Percentiles rank a stretch among this genome's conserved stretches.
These are phyloP conservation scores for Verruconis gallopava DNA, from an alignment of 2,329 filamentous ascomycete species.

Conservation along the genomic window DNA sequence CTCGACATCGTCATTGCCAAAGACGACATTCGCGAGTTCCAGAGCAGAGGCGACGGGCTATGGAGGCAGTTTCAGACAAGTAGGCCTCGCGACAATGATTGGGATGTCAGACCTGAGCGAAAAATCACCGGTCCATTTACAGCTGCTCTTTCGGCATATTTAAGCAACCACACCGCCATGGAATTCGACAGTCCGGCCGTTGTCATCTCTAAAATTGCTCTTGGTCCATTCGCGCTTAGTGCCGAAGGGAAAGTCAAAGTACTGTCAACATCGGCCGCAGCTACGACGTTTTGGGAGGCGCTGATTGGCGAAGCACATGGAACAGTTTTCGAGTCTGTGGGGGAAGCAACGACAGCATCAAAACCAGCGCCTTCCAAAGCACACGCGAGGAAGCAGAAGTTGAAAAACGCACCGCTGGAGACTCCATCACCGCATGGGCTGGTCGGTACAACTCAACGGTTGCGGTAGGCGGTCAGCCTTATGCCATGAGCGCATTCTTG, in stretches of 20 bases:
- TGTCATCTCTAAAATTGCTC: constrained; percentile 6
- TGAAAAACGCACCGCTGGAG: constrained; percentile 12
- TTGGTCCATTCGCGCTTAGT: constrained; percentile 7
- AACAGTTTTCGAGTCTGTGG: constrained; percentile 14
- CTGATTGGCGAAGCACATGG: constrained; percentile 7
- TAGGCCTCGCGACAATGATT: not conserved
- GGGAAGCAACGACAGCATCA: constrained; percentile 6
- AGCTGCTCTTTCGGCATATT: constrained; percentile 6
- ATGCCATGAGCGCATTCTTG: too few species aligned
- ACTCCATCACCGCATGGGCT: constrained; percentile 16
- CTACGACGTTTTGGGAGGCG: constrained; percentile 5
- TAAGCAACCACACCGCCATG: constrained; percentile 10
- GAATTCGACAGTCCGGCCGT: constrained; percentile 5
- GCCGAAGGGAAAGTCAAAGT: constrained; percentile 10
- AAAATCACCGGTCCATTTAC: constrained; percentile 10
- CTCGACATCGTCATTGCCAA: constrained; percentile 8
- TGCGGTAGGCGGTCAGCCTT: too few species aligned
- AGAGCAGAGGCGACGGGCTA: constrained; percentile 1
- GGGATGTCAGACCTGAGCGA: not conserved
- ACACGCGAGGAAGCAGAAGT: constrained; percentile 14
- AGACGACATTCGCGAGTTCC: constrained; percentile 9
- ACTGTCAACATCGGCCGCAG: not conserved
- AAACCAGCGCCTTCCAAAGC: constrained; percentile 14
- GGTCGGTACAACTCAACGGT: constrained; percentile 13
- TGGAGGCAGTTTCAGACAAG: constrained; percentile 3